phyloP scores from a whole-genome alignment of 495 filamentous ascomycete genomes.

The Penicillium maclennaniae region DNA sequence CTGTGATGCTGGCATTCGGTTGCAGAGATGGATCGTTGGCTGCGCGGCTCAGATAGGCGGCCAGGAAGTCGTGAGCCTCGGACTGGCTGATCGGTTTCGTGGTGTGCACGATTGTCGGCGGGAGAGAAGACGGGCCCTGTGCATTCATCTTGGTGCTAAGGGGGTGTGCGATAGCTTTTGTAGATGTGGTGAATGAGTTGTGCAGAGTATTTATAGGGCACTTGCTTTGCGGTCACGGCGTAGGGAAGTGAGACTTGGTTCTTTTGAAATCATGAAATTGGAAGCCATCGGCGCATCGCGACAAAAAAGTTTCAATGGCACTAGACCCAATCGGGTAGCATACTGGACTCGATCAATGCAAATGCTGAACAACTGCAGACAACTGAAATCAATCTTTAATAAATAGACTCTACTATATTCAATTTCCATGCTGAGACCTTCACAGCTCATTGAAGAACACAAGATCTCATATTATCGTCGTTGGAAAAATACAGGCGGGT shows the following conservation, averaged over 20 bases:
- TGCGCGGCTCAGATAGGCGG: conserved; percentile 54
- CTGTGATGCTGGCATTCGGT: conserved; percentile 60
- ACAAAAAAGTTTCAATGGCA: conserved; percentile 27
- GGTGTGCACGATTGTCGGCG: conserved; percentile 42
- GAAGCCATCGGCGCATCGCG: conserved; percentile 13
- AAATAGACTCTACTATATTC: neutral
- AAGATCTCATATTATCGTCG: neutral
- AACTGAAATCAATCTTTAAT: neutral
- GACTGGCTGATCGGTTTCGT: conserved; percentile 46
- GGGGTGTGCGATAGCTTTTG: neutral
- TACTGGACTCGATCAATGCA: neutral
- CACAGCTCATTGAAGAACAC: neutral
- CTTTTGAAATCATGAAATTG: conserved; percentile 10
- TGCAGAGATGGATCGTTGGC: conserved; percentile 58
- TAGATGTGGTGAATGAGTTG: neutral
- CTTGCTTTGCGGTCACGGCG: neutral
- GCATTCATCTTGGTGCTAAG: conserved; percentile 33
- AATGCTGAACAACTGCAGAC: neutral
- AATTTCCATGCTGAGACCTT: neutral
- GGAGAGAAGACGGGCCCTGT: conserved; percentile 43
- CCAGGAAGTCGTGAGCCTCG: conserved; percentile 52
- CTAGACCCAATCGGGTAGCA: conserved; percentile 26
- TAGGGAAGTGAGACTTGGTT: neutral
- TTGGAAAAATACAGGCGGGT: conserved; percentile 18
- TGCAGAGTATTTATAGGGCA: neutral